Evolutionary conservation across 2,329 filamentous ascomycete genomes (phyloP), one percentile per base, ranked within the genome.

Genomic region (Pestalotiopsis fici): DNA sequence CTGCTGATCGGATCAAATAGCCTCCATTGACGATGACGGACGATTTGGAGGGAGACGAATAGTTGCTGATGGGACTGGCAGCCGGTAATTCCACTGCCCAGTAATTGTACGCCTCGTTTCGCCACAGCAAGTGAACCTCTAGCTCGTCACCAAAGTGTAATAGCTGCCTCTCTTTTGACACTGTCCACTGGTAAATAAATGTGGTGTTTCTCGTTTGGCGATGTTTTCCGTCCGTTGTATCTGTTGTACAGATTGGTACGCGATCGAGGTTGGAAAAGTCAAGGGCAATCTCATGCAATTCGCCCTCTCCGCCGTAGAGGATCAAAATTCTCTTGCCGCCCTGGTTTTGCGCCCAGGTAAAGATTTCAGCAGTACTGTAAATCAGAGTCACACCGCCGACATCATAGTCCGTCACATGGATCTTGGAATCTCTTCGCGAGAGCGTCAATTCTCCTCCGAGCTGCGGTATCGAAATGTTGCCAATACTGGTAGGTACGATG

Each of bases 351-450:
- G 59, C 59, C 59, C 81, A 91, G 0, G 89, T 92, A 68, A 90
- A 88, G 11, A 93, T 85, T 71, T 93, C 91, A 0, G 89, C 88
- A 1, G 91, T 90, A 0, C 88, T 91, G 77, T 93, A 93, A 0
- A 92, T 76, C 12, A 93, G 73, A 0, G 80, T 85, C 3, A 80
- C 78, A 13, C 85, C 83, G 0, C 87, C 88, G 61, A 92, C 78
- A 13, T 86, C 81, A 69, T 92, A 93, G 70, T 93, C 89, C 0
- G 86, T 88, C 1, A 92, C 86, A 71, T 90, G 86, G 31, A 91
- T 83, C 77, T 88, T 92, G 0, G 89, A 90, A 72, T 93, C 91
- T 18, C 90, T 82, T 0, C 90, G 87, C 57, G 84, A 83, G 3
- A 93, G 77, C 0, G 83, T 86, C 9, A 93, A 80, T 1, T 78